phyloP scores from a whole-genome alignment of 148 eudicot species.

The Rhododendron ovatum region DNA sequence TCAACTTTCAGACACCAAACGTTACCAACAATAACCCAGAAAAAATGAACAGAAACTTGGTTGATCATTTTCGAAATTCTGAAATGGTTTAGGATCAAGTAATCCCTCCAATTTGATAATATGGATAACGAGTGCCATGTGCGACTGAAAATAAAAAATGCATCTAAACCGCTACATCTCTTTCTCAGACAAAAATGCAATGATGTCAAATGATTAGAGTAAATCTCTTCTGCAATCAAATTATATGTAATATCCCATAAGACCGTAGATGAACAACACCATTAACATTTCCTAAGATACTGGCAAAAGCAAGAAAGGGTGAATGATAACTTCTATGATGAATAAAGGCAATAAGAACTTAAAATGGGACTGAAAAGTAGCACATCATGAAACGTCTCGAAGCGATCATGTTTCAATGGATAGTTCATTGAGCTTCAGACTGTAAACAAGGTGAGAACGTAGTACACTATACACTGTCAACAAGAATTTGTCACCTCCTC shows the following conservation, averaged over 20 bases:
- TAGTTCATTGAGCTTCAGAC: background rate
- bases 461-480: background rate
- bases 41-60: background rate
- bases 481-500: background rate
- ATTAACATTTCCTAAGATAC: background rate
- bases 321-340: background rate
- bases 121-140: background rate
- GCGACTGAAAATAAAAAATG: background rate
- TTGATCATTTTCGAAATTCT: background rate
- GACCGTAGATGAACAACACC: background rate
- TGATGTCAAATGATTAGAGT: background rate
- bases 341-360: background rate
- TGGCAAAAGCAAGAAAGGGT: background rate
- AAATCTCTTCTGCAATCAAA: background rate
- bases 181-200: background rate
- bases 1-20: background rate
- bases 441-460: background rate
- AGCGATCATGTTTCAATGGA: background rate
- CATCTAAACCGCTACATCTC: background rate
- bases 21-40: background rate
- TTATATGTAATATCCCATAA: background rate
- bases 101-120: background rate
- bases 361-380: background rate
- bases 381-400: background rate
- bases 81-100: background rate